These are phyloP conservation scores for Tubosaeta brunneosetosa DNA, from an alignment of 768 basidiomycete species.

Conservation along the genomic window DNA sequence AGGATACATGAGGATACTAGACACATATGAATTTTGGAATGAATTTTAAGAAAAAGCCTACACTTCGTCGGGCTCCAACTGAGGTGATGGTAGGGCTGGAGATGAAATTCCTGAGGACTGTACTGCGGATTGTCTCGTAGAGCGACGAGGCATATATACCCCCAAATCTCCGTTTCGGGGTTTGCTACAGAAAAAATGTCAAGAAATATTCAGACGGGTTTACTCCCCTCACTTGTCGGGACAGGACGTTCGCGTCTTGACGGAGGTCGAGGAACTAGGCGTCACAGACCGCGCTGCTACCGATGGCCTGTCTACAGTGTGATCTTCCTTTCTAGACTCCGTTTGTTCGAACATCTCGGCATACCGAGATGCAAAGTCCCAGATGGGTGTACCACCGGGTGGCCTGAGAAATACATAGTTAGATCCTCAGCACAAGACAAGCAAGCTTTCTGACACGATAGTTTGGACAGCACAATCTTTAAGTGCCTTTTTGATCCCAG, in stretches of 20 bases:
- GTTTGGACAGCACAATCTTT: not conserved
- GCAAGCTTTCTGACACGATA: slow-evolving; percentile 13
- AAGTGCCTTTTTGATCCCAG: slow-evolving; percentile 7
- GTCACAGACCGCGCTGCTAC: slow-evolving; percentile 11
- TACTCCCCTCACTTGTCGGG: slow-evolving; percentile 15
- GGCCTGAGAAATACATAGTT: slow-evolving; percentile 15
- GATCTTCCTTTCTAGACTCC: slow-evolving; percentile 2
- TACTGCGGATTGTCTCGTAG: slow-evolving; percentile 32
- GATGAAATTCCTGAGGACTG: slow-evolving; percentile 13
- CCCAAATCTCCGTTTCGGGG: slow-evolving; percentile 5
- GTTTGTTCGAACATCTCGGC: slow-evolving; percentile 18
- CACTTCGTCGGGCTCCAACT: slow-evolving; percentile 61
- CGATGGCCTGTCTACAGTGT: not conserved
- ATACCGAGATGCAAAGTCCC: not conserved
- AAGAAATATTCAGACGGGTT: not conserved
- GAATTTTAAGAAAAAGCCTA: slow-evolving; percentile 28
- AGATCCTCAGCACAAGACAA: not conserved
- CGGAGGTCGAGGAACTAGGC: slow-evolving; percentile 17
- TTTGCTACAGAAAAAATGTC: slow-evolving; percentile 8
- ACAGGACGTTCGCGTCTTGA: slow-evolving; percentile 5
- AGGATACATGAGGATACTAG: slow-evolving; percentile 75
- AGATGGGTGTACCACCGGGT: slow-evolving; percentile 8
- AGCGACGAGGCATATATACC: slow-evolving; percentile 24
- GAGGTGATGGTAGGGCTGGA: slow-evolving; percentile 29
- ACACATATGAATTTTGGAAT: slow-evolving; percentile 2